These are phyloP conservation scores for Cladosporium cucumerinum DNA, from an alignment of 2,329 filamentous ascomycete genomes.

Conservation along the genomic window DNA sequence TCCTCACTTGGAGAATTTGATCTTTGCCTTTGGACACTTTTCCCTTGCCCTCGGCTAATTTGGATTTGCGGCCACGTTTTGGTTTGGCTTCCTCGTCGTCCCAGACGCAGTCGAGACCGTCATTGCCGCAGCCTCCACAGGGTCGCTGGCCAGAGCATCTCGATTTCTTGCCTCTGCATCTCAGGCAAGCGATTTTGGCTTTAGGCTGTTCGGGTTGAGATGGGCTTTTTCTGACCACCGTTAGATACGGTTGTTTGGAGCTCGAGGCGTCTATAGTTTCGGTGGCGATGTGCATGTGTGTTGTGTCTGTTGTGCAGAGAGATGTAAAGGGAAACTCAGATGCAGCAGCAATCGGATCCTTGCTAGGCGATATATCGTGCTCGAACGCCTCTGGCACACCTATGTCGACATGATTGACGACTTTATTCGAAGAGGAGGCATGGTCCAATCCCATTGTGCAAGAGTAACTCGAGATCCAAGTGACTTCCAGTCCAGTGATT, in stretches of 20 bases:
- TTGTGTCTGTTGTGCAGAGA: background rate
- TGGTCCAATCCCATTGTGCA: background rate
- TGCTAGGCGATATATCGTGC: background rate
- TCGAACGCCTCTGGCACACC: background rate
- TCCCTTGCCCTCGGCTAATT: background rate
- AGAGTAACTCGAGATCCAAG: background rate
- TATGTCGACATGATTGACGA: background rate
- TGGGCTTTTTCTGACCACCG: background rate
- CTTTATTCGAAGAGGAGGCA: background rate
- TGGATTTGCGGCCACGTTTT: background rate
- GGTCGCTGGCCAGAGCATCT: background rate
- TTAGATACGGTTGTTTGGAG: background rate
- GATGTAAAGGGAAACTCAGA: background rate
- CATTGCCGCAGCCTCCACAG: background rate
- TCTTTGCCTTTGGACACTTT: background rate
- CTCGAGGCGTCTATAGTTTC: background rate
- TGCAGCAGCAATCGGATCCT: background rate
- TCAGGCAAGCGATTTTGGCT: background rate
- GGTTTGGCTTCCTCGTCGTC: background rate
- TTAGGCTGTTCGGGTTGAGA: background rate
- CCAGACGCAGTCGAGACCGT: background rate
- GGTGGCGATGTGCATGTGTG: background rate
- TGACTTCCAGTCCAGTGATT: background rate
- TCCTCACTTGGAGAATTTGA: background rate
- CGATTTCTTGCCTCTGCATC: background rate